Percentiles rank a stretch among this genome's conserved stretches.
Evolutionary conservation across 1,284 basidiomycete genomes (phyloP).

Genomic region (Fomes fomentarius): DNA sequence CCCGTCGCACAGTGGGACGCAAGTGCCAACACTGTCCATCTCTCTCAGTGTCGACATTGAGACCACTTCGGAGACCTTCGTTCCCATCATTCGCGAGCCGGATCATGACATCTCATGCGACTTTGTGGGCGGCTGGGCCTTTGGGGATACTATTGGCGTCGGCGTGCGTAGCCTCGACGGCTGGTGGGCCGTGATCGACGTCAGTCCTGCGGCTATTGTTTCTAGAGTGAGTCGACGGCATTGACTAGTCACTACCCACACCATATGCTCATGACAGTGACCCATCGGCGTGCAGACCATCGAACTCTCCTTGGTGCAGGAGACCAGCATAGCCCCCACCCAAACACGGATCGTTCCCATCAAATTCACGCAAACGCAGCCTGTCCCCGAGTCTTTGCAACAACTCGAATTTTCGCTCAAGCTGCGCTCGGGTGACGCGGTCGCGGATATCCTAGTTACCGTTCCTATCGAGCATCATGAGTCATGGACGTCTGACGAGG

Average conservation of each 20-base stretch:
- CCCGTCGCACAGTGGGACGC: slow-evolving; percentile 45
- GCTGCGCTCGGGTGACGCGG: slow-evolving; percentile 26
- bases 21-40: slow-evolving; percentile 55
- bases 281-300: slow-evolving; percentile 1
- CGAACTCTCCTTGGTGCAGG: slow-evolving; percentile 39
- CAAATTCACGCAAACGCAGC: slow-evolving; percentile 42
- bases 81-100: slow-evolving; percentile 41
- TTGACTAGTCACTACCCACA: neutral
- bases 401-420: slow-evolving; percentile 44
- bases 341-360: slow-evolving; percentile 65
- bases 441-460: slow-evolving; percentile 30
- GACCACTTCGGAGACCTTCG: neutral
- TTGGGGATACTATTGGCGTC: slow-evolving; percentile 68
- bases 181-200: slow-evolving; percentile 52
- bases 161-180: slow-evolving; percentile 54
- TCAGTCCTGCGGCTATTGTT: slow-evolving; percentile 20
- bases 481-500: slow-evolving; percentile 39
- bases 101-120: slow-evolving; percentile 62
- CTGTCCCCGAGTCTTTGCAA: slow-evolving; percentile 19
- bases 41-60: slow-evolving; percentile 49
- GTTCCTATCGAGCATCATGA: slow-evolving; percentile 49
- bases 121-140: slow-evolving; percentile 69
- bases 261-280: neutral
- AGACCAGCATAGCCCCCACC: slow-evolving; percentile 54
- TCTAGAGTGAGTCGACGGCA: no score